Evolutionary conservation across 306 rosid genomes (phyloP).

Genomic region (Rubus idaeus): DNA sequence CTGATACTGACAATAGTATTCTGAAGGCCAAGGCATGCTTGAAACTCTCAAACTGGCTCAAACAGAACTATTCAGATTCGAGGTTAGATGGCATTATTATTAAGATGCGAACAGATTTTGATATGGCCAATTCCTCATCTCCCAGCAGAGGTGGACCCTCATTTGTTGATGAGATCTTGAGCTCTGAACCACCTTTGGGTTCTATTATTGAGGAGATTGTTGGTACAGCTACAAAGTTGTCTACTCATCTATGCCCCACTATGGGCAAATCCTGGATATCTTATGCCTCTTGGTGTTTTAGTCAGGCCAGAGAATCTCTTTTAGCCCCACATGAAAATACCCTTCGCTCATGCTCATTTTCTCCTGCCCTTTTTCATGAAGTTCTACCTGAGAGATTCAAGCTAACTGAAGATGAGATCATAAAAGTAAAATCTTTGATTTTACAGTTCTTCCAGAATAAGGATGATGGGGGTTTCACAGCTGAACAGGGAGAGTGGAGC

Average conservation of each 20-base stretch:
- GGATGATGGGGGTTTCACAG: conserved; percentile 38
- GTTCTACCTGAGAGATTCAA: conserved; percentile 68
- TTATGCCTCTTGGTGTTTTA: conserved; percentile 95
- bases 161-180: conserved; percentile 34
- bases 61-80: conserved; percentile 54
- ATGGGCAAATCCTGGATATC: conserved; percentile 95
- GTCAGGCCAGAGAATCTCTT: conserved; percentile 75
- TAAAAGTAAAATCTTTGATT: conserved; percentile 55
- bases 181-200: conserved; percentile 35
- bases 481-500: conserved; percentile 44
- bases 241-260: conserved; percentile 76
- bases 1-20: conserved; percentile 51
- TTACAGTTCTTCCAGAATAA: conserved; percentile 46
- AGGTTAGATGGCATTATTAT: conserved; percentile 50
- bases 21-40: conserved; percentile 91
- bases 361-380: conserved; percentile 59
- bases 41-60: conserved; percentile 79
- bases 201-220: conserved; percentile 68
- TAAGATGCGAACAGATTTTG: conserved; percentile 58
- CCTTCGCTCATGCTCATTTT: conserved; percentile 57
- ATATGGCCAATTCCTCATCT: conserved; percentile 38
- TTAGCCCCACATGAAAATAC: conserved; percentile 44
- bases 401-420: conserved; percentile 68
- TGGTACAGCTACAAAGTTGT: conserved; percentile 73
- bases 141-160: conserved; percentile 32